These are phyloP conservation scores for Cicer yamashitae DNA, from an alignment of 306 rosid genomes.

Conservation along the genomic window DNA sequence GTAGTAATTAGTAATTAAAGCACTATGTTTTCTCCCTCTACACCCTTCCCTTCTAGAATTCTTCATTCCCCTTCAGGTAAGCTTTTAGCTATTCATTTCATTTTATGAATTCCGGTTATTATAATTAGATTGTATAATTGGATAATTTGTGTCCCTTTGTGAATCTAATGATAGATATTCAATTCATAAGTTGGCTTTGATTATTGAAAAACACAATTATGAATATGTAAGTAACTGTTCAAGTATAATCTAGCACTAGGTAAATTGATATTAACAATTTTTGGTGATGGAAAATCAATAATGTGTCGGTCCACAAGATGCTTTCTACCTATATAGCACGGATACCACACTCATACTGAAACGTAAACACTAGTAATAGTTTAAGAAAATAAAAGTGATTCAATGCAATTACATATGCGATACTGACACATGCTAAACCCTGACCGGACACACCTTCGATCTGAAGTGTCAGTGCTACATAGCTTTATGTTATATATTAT, in stretches of 20 bases:
- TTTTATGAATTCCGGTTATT: neutral
- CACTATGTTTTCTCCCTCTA: slow-evolving; percentile 61
- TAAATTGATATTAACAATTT: slow-evolving; percentile 33
- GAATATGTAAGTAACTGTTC: neutral
- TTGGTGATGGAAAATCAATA: slow-evolving; percentile 24
- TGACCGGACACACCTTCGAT: too few species aligned
- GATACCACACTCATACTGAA: too few species aligned
- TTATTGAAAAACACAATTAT: neutral
- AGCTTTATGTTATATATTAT: neutral
- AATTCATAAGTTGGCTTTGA: neutral
- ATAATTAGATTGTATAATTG: too few species aligned
- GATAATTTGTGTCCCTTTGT: too few species aligned
- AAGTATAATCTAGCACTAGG: neutral
- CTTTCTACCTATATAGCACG: too few species aligned
- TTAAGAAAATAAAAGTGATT: too few species aligned
- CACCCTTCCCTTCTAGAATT: slow-evolving; percentile 63
- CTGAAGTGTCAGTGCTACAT: too few species aligned
- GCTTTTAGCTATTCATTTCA: neutral
- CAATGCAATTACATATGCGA: too few species aligned
- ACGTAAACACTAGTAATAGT: too few species aligned
- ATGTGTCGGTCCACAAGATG: neutral
- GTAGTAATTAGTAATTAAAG: neutral
- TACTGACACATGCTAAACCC: too few species aligned
- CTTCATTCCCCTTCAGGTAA: slow-evolving; percentile 52
- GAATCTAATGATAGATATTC: neutral